A percentile compares a stretch with the other conserved stretches of the same genome.
These are phyloP conservation scores for Neopestalotiopsis clavispora DNA, from an alignment of 2,329 filamentous ascomycete genomes.

Conservation along the genomic window DNA sequence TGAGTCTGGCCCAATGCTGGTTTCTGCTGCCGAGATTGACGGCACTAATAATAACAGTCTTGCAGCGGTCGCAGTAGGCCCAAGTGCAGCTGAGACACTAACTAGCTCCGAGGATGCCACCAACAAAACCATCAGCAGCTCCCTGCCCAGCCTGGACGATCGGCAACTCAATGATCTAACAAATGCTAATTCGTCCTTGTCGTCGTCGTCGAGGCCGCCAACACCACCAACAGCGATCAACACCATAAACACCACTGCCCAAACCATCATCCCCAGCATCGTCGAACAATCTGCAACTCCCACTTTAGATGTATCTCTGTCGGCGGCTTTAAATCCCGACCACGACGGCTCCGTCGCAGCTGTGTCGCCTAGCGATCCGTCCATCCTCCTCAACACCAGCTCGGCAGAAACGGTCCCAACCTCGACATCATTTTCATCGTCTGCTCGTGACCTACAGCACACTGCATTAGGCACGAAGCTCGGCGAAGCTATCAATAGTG, in stretches of 20 bases:
- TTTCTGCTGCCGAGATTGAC: conserved; percentile 4
- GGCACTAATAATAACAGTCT: neutral
- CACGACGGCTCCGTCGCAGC: neutral
- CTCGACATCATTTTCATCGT: neutral
- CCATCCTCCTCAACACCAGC: conserved; percentile 6
- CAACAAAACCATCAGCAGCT: conserved; percentile 17
- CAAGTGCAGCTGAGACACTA: conserved; percentile 1
- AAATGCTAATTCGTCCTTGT: conserved; percentile 16
- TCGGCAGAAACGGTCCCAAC: neutral
- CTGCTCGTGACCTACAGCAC: neutral
- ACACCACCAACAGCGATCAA: conserved; percentile 19
- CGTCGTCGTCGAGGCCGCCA: neutral
- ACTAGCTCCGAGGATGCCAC: conserved; percentile 1
- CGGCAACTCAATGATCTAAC: conserved; percentile 33
- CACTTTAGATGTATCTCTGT: neutral
- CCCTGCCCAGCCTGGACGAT: conserved; percentile 38
- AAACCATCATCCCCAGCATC: conserved; percentile 35
- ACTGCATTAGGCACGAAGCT: conserved; percentile 20
- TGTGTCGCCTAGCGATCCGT: neutral
- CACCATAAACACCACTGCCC: conserved; percentile 22
- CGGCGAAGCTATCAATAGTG: conserved; percentile 22
- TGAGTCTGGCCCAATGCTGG: neutral
- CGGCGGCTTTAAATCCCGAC: neutral
- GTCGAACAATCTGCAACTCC: conserved; percentile 34
- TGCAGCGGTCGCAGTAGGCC: conserved; percentile 11